Evolutionary conservation across 768 basidiomycete genomes (phyloP), one percentile per base, ranked within the genome.

Genomic region (Tricholoma terreum): DNA sequence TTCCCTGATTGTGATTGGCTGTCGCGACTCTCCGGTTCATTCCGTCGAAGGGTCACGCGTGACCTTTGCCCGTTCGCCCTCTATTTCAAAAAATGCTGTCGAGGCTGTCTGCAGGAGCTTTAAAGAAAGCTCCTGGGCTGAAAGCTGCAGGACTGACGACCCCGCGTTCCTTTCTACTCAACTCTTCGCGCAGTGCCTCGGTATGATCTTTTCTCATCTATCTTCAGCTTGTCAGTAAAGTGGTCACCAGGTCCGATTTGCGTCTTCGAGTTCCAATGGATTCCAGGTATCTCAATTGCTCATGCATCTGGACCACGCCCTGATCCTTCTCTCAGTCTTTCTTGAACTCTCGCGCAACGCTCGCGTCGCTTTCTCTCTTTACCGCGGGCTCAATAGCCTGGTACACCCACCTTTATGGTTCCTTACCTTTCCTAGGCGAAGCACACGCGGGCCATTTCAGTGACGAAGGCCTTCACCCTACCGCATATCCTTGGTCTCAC

Each of bases 361-460:
- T 92, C 60, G 83, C 84, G 55, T 86, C 94, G 48, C 85, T 86
- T 59, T 85, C 91, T 50, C 76, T 87, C 56, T 73, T 91, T 70
- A 84, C 94, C 48, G 90, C 77, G 60, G 97, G 97, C 60, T 89
- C 96, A 48, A 84, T 97, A 72, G 93, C 92, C 55, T 97, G 93
- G 93, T 99, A 99, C 80, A 88, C 92, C 66, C 89, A 94, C 72
- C 83, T 94, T 56, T 98, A 94, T 73, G 97, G 95, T 61, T 78
- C 83, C 30, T 79, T 94, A 56, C 92, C 94, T 31, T 93, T 98
- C 77, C 67, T 98, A 63, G 86, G 90, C 58, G 88, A 97, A 75
- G 96, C 89, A 6, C 92, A 92, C 69, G 97, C 97, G 48, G 94
- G 90, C 75, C 88, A 90, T 60, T 87, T 88, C 52, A 92, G 87